Evolutionary conservation across 176 grass and related monocot genomes (phyloP).

Genomic region (Zizania latifolia): DNA sequence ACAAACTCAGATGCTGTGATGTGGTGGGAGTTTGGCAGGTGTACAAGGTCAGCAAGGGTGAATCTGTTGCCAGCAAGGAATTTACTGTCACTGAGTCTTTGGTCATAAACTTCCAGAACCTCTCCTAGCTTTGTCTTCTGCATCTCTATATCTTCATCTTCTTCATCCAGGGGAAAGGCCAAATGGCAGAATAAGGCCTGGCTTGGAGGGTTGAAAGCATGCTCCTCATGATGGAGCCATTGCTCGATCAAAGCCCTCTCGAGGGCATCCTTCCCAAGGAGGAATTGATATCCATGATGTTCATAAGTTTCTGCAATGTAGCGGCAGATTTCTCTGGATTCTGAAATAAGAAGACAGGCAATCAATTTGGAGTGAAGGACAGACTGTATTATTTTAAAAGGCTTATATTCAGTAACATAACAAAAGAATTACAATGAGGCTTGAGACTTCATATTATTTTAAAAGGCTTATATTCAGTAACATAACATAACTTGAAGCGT

Average conservation of each 20-base stretch:
- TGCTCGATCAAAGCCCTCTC: slow-evolving; percentile 88
- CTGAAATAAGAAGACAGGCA: slow-evolving; percentile 35
- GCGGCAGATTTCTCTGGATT: slow-evolving; percentile 84
- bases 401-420: not conserved
- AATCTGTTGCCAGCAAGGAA: slow-evolving; percentile 74
- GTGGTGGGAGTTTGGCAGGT: slow-evolving; percentile 74
- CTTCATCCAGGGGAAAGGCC: slow-evolving; percentile 45
- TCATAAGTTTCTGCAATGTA: slow-evolving; percentile 64
- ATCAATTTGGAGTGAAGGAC: not conserved
- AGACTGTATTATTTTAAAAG: not conserved
- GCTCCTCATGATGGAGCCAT: slow-evolving; percentile 91
- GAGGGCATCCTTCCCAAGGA: slow-evolving; percentile 70
- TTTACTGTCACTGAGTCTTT: slow-evolving; percentile 59
- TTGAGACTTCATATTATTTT: not conserved
- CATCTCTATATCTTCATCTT: slow-evolving; percentile 31
- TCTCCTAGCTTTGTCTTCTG: slow-evolving; percentile 48
- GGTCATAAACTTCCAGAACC: slow-evolving; percentile 81
- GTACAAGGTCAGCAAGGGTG: slow-evolving; percentile 75
- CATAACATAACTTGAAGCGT: not conserved
- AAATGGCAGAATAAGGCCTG: slow-evolving; percentile 68
- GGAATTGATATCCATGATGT: slow-evolving; percentile 40
- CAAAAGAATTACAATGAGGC: not conserved
- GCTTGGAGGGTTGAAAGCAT: slow-evolving; percentile 81
- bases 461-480: not conserved
- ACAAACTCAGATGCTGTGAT: slow-evolving; percentile 53